These are phyloP conservation scores for Nicotiana undulata DNA, from an alignment of 257 asterid species.

Conservation along the genomic window DNA sequence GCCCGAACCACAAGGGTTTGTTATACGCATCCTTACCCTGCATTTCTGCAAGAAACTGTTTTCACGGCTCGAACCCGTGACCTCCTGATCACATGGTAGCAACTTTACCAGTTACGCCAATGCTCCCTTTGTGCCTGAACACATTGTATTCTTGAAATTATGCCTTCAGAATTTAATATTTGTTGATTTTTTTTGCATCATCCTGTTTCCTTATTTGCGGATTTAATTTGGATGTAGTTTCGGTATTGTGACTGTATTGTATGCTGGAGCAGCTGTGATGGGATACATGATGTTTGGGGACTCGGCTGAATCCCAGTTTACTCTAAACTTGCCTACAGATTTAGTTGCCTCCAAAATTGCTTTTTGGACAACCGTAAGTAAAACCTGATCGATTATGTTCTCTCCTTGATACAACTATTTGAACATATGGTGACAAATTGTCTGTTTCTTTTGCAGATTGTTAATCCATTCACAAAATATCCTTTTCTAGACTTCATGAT, in stretches of 20 bases:
- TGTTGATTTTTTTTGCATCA: not conserved
- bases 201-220: not conserved
- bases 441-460: conserved; percentile 50
- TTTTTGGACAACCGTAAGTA: conserved; percentile 85
- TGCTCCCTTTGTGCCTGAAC: too few relatives aligned
- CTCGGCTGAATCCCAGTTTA: conserved; percentile 75
- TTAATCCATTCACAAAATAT: conserved; percentile 95
- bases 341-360: conserved; percentile 79
- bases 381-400: not conserved
- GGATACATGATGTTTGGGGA: conserved; percentile 89
- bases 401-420: not conserved
- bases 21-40: too few relatives aligned
- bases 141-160: too few relatives aligned
- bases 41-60: too few relatives aligned
- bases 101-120: too few relatives aligned
- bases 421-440: conserved; percentile 4
- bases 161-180: too few relatives aligned
- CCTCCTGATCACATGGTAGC: too few relatives aligned
- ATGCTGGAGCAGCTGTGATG: conserved; percentile 65
- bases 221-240: conserved; percentile 44
- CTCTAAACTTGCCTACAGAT: conserved; percentile 81
- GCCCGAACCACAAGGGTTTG: too few relatives aligned
- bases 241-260: conserved; percentile 65
- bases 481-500: conserved; percentile 33
- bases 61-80: too few relatives aligned